Conservation (phyloP, 1,284 basidiomycete species). For the Ustilago nuda region DNA sequence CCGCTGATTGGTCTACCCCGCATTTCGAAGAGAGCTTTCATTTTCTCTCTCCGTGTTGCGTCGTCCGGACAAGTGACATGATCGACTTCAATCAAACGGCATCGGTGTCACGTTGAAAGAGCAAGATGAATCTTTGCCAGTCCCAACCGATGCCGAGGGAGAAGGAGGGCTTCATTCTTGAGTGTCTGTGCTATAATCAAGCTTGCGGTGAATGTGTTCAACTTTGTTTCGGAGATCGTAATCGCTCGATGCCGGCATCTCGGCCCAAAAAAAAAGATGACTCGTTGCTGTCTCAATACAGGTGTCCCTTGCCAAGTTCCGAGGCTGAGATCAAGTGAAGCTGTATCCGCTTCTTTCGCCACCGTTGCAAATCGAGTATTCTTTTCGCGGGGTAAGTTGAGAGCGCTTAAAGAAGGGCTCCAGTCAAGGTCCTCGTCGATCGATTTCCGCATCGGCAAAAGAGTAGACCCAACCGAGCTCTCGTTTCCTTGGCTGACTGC, state of each 20-base stretch:
- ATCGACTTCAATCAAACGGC: background rate
- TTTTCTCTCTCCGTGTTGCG: background rate
- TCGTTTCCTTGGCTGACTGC: slow-evolving; percentile 14
- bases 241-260: slow-evolving; percentile 17
- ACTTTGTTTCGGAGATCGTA: background rate
- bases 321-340: no score
- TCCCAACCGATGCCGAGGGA: background rate
- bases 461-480: slow-evolving; percentile 5
- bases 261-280: background rate
- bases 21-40: slow-evolving; percentile 18
- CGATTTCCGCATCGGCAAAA: slow-evolving; percentile 31
- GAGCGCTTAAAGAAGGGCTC: background rate
- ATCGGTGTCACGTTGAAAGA: background rate
- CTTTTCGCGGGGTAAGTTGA: slow-evolving; percentile 5
- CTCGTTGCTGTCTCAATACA: background rate
- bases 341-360: background rate
- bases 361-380: background rate
- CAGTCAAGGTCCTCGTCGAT: slow-evolving; percentile 33
- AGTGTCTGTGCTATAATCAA: background rate
- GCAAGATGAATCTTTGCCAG: background rate
- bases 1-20: slow-evolving; percentile 30
- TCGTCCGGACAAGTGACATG: background rate
- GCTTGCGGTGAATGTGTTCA: background rate
- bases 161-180: background rate
- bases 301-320: background rate